Evolutionary conservation across 768 basidiomycete species (phyloP).

Genomic region (Cystobasidium tubakii): DNA sequence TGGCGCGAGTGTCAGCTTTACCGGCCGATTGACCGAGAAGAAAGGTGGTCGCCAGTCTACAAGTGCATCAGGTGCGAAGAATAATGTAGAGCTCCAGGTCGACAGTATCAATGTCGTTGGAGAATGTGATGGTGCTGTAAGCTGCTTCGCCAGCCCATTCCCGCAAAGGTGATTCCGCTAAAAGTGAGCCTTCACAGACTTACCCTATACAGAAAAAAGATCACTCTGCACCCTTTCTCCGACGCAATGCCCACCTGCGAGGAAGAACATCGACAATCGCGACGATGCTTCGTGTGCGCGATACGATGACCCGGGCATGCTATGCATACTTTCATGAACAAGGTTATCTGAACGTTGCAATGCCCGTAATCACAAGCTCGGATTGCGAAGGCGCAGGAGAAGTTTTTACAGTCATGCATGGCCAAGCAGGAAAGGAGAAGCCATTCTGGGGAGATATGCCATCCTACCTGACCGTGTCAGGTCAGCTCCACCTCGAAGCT

Average conservation of each 20-base stretch:
- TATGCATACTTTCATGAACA: constrained; percentile 69
- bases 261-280: constrained; percentile 67
- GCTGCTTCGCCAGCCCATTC: not conserved
- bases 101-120: constrained; percentile 41
- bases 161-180: not conserved
- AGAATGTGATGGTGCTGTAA: constrained; percentile 42
- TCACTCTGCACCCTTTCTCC: constrained; percentile 68
- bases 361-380: constrained; percentile 79
- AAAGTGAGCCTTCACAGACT: constrained; percentile 52
- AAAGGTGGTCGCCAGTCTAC: constrained; percentile 31
- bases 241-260: constrained; percentile 82
- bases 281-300: constrained; percentile 69
- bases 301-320: constrained; percentile 58
- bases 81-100: constrained; percentile 39
- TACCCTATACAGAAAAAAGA: constrained; percentile 92
- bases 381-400: constrained; percentile 98
- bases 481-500: constrained; percentile 90
- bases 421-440: not conserved
- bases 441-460: constrained; percentile 39
- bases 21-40: constrained; percentile 38
- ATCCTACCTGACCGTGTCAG: constrained; percentile 84
- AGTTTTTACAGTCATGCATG: constrained; percentile 62
- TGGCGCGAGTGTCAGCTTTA: constrained; percentile 38
- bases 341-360: constrained; percentile 71
- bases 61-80: not conserved